phyloP scores from a whole-genome alignment of 2,329 filamentous ascomycete species.

The Metarhizium album region DNA sequence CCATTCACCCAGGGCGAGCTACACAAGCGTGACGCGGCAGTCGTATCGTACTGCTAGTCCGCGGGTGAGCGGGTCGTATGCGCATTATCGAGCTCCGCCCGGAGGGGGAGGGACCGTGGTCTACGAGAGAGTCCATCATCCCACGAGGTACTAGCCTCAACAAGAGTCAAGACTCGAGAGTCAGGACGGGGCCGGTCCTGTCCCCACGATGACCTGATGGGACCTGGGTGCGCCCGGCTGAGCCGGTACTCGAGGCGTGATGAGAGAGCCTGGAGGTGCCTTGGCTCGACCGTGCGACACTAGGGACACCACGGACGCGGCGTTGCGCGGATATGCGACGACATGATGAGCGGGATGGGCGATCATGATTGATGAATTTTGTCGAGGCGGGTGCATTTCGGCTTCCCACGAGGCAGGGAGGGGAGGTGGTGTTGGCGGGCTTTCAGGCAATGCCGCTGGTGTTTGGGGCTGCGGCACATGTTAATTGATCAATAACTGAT shows the following conservation, averaged over 20 bases:
- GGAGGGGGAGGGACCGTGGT: constrained; percentile 23
- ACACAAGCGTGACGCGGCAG: constrained; percentile 27
- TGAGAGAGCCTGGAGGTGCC: no score
- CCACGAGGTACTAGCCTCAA: constrained; percentile 13
- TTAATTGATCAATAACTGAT: no score
- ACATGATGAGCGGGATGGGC: not conserved
- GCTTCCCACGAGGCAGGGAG: no score
- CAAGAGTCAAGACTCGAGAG: no score
- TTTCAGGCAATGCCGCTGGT: not conserved
- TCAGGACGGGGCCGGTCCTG: no score
- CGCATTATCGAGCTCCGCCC: constrained; percentile 9
- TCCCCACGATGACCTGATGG: no score
- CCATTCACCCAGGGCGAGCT: constrained; percentile 30
- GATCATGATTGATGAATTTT: no score
- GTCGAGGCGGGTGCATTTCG: not conserved
- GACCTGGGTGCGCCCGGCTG: not conserved
- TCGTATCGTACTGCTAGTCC: constrained; percentile 30
- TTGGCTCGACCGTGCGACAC: no score
- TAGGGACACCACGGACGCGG: no score
- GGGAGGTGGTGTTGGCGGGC: not conserved
- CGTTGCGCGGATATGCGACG: no score
- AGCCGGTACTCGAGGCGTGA: not conserved
- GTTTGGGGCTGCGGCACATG: no score
- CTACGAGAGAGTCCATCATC: constrained; percentile 29
- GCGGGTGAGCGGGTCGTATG: constrained; percentile 28